Percentiles rank a stretch among this genome's conserved stretches.
These are phyloP conservation scores for Gnomoniopsis smithogilvyi DNA, from an alignment of 2,329 filamentous ascomycete genomes.

Conservation along the genomic window DNA sequence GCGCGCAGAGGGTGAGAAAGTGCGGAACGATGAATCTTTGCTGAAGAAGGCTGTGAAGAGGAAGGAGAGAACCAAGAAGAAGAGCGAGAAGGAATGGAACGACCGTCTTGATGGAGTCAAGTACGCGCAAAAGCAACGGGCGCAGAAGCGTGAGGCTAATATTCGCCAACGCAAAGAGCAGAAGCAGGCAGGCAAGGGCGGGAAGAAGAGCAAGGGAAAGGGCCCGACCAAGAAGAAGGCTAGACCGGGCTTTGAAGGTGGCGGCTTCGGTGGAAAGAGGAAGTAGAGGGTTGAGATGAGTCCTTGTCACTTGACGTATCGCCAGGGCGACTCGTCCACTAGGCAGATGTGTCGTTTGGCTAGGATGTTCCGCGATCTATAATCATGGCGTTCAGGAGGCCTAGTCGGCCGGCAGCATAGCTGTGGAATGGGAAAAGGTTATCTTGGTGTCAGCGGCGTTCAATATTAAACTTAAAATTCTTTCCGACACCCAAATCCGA, in stretches of 20 bases:
- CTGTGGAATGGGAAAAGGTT: background rate
- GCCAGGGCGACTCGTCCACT: background rate
- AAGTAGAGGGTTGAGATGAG: slow-evolving; percentile 29
- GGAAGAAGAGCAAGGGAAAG: slow-evolving; percentile 51
- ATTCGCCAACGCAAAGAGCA: slow-evolving; percentile 71
- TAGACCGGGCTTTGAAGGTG: slow-evolving; percentile 67
- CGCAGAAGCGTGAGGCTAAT: slow-evolving; percentile 80
- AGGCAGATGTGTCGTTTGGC: slow-evolving; percentile 2
- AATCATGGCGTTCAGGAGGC: slow-evolving; percentile 4
- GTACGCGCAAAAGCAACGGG: slow-evolving; percentile 73
- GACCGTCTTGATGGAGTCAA: slow-evolving; percentile 70
- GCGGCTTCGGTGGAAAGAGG: slow-evolving; percentile 51
- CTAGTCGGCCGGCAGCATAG: slow-evolving; percentile 8
- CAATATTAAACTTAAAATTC: background rate
- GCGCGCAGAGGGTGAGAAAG: slow-evolving; percentile 82
- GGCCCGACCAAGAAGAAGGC: slow-evolving; percentile 49
- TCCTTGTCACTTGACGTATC: background rate
- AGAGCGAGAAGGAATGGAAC: slow-evolving; percentile 86
- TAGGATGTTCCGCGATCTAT: slow-evolving; percentile 2
- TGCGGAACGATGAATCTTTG: slow-evolving; percentile 79
- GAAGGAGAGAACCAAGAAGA: slow-evolving; percentile 85
- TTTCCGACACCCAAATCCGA: background rate
- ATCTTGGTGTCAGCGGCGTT: background rate
- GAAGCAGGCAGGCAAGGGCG: slow-evolving; percentile 58
- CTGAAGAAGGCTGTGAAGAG: slow-evolving; percentile 95